Evolutionary conservation across 192 early-diverging fungal genomes (phyloP).

Genomic region (Coemansia asiatica): DNA sequence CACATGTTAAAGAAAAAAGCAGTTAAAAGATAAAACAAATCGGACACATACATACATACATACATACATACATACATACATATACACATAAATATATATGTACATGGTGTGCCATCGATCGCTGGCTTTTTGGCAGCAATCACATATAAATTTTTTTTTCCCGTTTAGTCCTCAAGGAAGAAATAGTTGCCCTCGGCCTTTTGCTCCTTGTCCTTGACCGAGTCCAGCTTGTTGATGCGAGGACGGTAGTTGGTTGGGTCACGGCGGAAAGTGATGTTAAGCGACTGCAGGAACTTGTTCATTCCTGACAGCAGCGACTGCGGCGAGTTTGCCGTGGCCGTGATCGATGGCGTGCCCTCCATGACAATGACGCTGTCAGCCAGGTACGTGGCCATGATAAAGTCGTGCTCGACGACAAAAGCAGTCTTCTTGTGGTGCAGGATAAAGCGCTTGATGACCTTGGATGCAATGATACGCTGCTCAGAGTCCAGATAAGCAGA

Average conservation of each 20-base stretch:
- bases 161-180: conserved; percentile 61
- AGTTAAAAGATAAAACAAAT: not conserved
- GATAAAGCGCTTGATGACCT: conserved; percentile 98
- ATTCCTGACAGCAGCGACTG: conserved; percentile 91
- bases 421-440: conserved; percentile 95
- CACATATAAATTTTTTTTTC: not conserved
- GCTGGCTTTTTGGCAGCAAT: not conserved
- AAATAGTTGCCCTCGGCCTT: conserved; percentile 73
- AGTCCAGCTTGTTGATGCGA: conserved; percentile 95
- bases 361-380: conserved; percentile 97
- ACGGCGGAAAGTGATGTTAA: conserved; percentile 96
- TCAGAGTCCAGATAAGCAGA: conserved; percentile 98
- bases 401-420: conserved; percentile 98
- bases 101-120: not conserved
- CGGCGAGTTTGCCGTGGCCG: conserved; percentile 80
- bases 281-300: conserved; percentile 91
- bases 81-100: not conserved
- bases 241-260: conserved; percentile 97
- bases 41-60: not conserved
- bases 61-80: not conserved
- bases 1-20: not conserved
- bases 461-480: conserved; percentile 97
- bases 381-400: conserved; percentile 98
- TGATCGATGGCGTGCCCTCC: conserved; percentile 83
- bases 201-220: conserved; percentile 94